Evolutionary conservation across 2,329 filamentous ascomycete species (phyloP), one percentile per base, ranked within the genome.

Genomic region (Fusarium buxicola): DNA sequence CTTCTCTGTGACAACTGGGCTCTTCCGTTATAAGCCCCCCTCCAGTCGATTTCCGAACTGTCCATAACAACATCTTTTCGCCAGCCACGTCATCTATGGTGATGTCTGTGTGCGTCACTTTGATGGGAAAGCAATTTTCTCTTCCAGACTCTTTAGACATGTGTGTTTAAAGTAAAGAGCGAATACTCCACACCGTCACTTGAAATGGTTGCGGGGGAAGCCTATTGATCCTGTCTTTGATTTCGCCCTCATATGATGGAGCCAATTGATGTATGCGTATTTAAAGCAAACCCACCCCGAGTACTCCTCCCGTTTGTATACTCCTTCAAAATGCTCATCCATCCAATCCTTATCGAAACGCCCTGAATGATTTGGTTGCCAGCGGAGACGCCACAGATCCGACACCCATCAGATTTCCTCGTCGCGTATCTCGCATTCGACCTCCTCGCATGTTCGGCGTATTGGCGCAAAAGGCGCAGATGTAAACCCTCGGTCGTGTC

Each of bases 381-480:
- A 81, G 63, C 24, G 80, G 79, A 24, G 78, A 81, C 38, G 73
- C 69, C 24, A 59, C 72, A 16, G 65, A 63, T 39, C 65, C 63
- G 49, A 63, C 41, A 25, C 72, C 65, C 38, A 66, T 54, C 53
- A 58, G 56, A 38, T 62, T 73, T 24, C 67, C 65, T 47, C 77
- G 75, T 3, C 78, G 76, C 50, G 75, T 76, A 45, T 83, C 81
- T 48, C 80, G 78, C 53, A 81, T 73, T 36, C 83, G 79, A 18
- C 81, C 78, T 28, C 80, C 80, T 21, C 82, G 78, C 70, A 81
- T 79, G 57, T 82, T 85, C 2, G 85, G 83, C 8, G 85, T 87
- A 63, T 87, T 83, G 16, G 84, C 83, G 69, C 87, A 89, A 60
- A 86, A 89, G 2, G 83, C 81, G 69, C 87, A 89, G 31, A 89